These are phyloP conservation scores for Monosporozyma aerobia DNA, from an alignment of 805 yeast species.

Conservation along the genomic window DNA sequence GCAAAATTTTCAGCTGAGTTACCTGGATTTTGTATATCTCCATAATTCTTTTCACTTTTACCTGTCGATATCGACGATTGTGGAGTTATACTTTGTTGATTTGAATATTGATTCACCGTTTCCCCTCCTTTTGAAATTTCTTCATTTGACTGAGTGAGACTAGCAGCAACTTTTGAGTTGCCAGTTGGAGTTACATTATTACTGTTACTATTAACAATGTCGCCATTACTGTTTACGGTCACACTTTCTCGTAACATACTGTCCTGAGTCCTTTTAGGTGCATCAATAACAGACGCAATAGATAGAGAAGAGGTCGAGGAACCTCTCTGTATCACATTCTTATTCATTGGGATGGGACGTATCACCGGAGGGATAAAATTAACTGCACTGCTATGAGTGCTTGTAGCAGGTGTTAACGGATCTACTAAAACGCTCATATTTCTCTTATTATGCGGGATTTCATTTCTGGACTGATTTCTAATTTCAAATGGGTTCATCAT, in stretches of 20 bases:
- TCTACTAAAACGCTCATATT: constrained; percentile 18
- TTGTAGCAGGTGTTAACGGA: constrained; percentile 6
- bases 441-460: constrained; percentile 11
- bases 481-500: constrained; percentile 21
- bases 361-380: constrained; percentile 1
- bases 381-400: background rate
- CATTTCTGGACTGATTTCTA: constrained; percentile 1
- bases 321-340: background rate
- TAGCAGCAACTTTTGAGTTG: background rate
- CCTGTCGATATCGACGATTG: background rate
- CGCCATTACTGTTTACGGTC: background rate
- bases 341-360: constrained; percentile 1
- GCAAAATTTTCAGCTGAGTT: background rate
- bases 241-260: background rate
- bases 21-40: background rate
- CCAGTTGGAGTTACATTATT: background rate
- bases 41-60: background rate
- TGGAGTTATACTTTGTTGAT: background rate
- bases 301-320: background rate
- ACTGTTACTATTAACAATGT: background rate
- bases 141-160: constrained; percentile 1
- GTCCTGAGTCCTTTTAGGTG: background rate
- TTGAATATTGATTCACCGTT: background rate
- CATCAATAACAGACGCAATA: constrained; percentile 2
- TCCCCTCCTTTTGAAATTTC: background rate